phyloP scores from a whole-genome alignment of 345 rosid genomes.

The Kernera saxatilis region DNA sequence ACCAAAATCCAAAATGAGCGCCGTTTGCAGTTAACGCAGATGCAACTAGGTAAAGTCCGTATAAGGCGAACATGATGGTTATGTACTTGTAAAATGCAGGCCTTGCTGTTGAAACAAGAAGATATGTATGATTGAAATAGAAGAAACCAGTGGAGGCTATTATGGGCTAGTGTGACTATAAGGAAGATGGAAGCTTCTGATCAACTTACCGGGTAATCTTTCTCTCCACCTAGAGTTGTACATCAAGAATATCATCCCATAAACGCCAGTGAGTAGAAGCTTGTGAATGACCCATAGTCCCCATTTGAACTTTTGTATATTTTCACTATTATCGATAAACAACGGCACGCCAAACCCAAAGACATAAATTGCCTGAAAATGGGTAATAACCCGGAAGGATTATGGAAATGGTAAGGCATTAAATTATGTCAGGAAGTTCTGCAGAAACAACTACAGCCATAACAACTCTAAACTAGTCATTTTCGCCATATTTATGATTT shows the following conservation, averaged over 20 bases:
- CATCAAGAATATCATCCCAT: constrained; percentile 63
- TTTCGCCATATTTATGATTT: neutral
- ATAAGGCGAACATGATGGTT: constrained; percentile 55
- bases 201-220: constrained; percentile 61
- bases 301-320: constrained; percentile 59
- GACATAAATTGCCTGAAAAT: constrained; percentile 60
- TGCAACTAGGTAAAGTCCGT: constrained; percentile 56
- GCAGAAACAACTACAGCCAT: neutral
- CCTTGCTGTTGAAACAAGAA: constrained; percentile 53
- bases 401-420: neutral
- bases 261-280: constrained; percentile 70
- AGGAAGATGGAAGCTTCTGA: neutral
- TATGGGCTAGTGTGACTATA: neutral
- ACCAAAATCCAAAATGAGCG: constrained; percentile 75
- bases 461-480: neutral
- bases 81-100: constrained; percentile 85
- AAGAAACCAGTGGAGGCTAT: neutral
- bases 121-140: neutral
- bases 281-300: constrained; percentile 74
- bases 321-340: constrained; percentile 55
- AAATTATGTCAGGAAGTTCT: neutral
- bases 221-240: constrained; percentile 88
- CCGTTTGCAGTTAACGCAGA: constrained; percentile 60
- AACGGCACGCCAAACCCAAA: constrained; percentile 75
- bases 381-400: neutral